phyloP scores from a whole-genome alignment of 2,329 filamentous ascomycete genomes.

The Neonectria faginata region DNA sequence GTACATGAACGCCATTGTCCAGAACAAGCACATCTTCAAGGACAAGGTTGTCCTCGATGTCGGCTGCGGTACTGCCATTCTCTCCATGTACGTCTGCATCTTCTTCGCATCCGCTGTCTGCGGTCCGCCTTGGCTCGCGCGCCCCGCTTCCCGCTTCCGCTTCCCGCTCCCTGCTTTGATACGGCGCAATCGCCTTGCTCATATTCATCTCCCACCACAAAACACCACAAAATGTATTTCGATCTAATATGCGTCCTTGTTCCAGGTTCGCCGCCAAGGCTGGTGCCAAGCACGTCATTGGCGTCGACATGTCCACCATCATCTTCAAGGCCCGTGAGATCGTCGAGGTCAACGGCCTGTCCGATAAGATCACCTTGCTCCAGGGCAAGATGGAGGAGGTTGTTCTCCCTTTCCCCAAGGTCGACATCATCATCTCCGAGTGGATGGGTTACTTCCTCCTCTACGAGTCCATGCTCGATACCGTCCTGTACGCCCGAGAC shows the following conservation, averaged over 20 bases:
- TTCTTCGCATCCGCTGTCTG: slow-evolving; percentile 23
- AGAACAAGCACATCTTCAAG: slow-evolving; percentile 95
- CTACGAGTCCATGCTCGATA: slow-evolving; percentile 99
- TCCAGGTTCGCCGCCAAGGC: slow-evolving; percentile 94
- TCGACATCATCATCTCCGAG: slow-evolving; percentile 99
- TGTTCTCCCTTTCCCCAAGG: slow-evolving; percentile 89
- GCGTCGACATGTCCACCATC: slow-evolving; percentile 99
- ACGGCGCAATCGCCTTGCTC: background rate
- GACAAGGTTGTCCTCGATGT: slow-evolving; percentile 90
- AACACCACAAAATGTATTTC: background rate
- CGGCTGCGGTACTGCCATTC: slow-evolving; percentile 95
- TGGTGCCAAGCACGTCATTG: slow-evolving; percentile 97
- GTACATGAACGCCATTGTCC: slow-evolving; percentile 97
- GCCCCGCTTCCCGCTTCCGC: slow-evolving; percentile 13
- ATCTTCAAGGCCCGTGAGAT: slow-evolving; percentile 99
- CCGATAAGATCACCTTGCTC: slow-evolving; percentile 95
- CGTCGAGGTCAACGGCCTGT: slow-evolving; percentile 89
- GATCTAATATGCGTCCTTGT: slow-evolving; percentile 19
- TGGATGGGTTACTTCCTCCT: slow-evolving; percentile 99
- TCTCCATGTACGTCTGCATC: slow-evolving; percentile 85
- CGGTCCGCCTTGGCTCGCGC: background rate
- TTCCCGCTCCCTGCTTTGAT: background rate
- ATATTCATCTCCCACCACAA: background rate
- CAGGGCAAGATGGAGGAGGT: slow-evolving; percentile 99
- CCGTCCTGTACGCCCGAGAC: slow-evolving; percentile 95